These are phyloP conservation scores for Pythium angustatum DNA, from an alignment of 352 stramenopile genomes.

Conservation along the genomic window DNA sequence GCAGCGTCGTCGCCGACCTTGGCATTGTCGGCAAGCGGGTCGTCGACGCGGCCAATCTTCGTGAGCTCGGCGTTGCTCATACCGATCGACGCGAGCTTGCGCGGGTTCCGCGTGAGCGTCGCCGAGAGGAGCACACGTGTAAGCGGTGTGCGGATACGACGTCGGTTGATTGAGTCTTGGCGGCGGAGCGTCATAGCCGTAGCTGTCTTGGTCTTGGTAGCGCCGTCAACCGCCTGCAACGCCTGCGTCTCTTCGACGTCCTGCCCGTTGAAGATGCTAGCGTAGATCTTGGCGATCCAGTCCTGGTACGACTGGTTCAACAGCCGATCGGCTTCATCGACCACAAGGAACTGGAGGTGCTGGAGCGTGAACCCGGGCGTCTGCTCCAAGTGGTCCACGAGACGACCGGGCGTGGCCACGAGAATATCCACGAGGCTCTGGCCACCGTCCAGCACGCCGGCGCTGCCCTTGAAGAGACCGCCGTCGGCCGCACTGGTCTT, in stretches of 20 bases:
- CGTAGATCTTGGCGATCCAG: constrained; percentile 94
- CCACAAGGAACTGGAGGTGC: constrained; percentile 95
- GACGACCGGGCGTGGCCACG: constrained; percentile 95
- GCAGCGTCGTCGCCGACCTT: constrained; percentile 42
- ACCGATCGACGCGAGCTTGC: constrained; percentile 93
- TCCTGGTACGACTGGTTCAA: constrained; percentile 97
- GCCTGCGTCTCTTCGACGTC: constrained; percentile 43
- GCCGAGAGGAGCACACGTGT: constrained; percentile 97
- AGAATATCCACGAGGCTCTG: constrained; percentile 94
- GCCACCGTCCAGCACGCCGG: constrained; percentile 49
- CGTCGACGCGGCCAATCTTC: constrained; percentile 69
- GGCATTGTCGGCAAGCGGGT: constrained; percentile 67
- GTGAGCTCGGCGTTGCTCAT: constrained; percentile 96
- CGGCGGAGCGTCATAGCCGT: constrained; percentile 59
- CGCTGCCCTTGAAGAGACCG: constrained; percentile 29
- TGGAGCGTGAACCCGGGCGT: constrained; percentile 98
- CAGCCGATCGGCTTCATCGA: constrained; percentile 97
- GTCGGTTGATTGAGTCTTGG: constrained; percentile 79
- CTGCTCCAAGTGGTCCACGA: constrained; percentile 96
- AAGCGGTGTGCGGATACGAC: constrained; percentile 82
- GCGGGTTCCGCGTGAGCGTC: constrained; percentile 96
- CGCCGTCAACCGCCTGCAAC: no score
- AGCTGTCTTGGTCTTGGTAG: constrained; percentile 6
- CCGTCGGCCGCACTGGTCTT: constrained; percentile 33
- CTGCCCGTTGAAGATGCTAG: constrained; percentile 74